phyloP scores from a whole-genome alignment of 2,329 filamentous ascomycete species.

The Clonostachys chloroleuca region DNA sequence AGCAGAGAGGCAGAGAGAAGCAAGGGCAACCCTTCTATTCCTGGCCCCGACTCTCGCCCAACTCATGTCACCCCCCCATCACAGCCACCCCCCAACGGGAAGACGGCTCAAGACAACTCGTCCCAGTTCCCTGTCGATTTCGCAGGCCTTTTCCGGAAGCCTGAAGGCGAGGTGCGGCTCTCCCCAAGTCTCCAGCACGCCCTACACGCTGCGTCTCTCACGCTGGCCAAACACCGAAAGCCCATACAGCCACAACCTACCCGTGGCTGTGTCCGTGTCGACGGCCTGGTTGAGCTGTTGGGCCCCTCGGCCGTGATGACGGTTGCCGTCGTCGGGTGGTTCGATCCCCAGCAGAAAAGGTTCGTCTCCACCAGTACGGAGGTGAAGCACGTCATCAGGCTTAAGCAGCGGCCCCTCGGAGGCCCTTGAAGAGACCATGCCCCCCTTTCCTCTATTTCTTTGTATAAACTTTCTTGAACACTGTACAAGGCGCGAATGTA shows the following conservation, averaged over 20 bases:
- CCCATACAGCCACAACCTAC: constrained; percentile 35
- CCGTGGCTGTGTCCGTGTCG: constrained; percentile 46
- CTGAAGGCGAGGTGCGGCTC: constrained; percentile 21
- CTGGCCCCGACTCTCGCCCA: neutral
- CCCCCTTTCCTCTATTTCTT: too few species aligned
- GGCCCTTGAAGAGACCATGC: neutral
- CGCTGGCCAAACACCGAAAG: constrained; percentile 40
- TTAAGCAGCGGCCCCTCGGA: constrained; percentile 24
- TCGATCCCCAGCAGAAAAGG: constrained; percentile 47
- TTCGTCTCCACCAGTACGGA: constrained; percentile 34
- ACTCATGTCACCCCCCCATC: constrained; percentile 6
- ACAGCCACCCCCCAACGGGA: constrained; percentile 13
- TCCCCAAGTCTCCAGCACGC: constrained; percentile 25
- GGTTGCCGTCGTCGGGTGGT: constrained; percentile 48
- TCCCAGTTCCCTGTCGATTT: constrained; percentile 6
- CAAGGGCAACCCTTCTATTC: constrained; percentile 1
- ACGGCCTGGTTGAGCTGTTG: constrained; percentile 49
- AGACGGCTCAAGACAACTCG: constrained; percentile 11
- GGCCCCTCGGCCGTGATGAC: constrained; percentile 39
- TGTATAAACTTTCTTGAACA: too few species aligned
- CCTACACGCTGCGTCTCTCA: constrained; percentile 23
- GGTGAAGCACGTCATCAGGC: constrained; percentile 35
- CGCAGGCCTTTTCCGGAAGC: neutral
- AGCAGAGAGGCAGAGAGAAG: constrained; percentile 10
- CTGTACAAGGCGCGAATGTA: too few species aligned